Evolutionary conservation across 768 basidiomycete genomes (phyloP), one percentile per base, ranked within the genome.

Genomic region (Cystoderma amianthinum): DNA sequence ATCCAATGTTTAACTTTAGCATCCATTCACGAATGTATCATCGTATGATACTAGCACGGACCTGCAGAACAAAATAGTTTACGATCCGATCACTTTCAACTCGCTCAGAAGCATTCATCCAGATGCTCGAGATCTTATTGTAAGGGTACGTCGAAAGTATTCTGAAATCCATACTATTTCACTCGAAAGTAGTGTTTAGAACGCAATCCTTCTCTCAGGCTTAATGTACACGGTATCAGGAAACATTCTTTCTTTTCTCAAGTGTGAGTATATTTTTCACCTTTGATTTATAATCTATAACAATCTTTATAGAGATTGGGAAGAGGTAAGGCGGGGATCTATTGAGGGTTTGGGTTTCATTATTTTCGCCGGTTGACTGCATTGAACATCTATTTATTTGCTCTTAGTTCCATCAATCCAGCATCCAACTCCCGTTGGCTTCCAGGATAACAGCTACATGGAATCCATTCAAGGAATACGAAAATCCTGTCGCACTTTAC

Each of bases 141-240:
- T 51, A 5, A 69, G 68, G 60, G 78, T 76, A 43, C 15, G 62
- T 25, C n/a, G n/a, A n/a, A n/a, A n/a, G n/a, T 4, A 10, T 32
- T 28, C 9, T 24, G 7, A 32, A 4, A 15, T 12, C 21, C n/a
- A 10, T 23, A 32, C 12, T 16, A 12, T 4, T 3, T 44, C 17
- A 4, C 20, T 24, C 28, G 12, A 49, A 37, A 33, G 39, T 52
- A 80, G 78, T 80, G 78, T 44, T 53, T 80, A 13, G 71, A 80
- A 56, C 67, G 72, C 17, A 80, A 82, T 52, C 69, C 80, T 11
- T 54, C 60, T 2, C 48, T 74, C 18, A 71, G 78, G 24, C 53
- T 64, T 38, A 58, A 56, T 41, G 64, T 70, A 33, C 45, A 58
- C 13, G 54, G 60, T 11, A 64, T 78, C 34, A 72, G 63, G 50